phyloP scores from a whole-genome alignment of 768 basidiomycete species.

The Psilocybe sp. region DNA sequence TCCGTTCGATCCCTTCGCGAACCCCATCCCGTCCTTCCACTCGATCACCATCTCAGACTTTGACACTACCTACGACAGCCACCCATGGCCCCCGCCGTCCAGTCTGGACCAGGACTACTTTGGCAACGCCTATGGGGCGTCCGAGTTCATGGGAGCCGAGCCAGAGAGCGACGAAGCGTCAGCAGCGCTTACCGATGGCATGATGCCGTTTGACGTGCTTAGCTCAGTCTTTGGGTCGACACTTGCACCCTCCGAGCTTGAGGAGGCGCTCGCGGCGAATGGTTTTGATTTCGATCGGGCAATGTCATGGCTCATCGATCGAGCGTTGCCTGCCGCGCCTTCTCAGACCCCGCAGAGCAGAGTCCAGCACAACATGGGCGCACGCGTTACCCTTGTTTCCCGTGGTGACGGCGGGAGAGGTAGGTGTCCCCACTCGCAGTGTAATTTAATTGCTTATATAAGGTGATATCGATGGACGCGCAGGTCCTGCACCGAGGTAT shows the following conservation, averaged over 20 bases:
- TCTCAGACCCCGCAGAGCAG: constrained; percentile 45
- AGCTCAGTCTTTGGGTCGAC: constrained; percentile 91
- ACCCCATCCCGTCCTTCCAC: constrained; percentile 54
- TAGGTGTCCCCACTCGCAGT: constrained; percentile 8
- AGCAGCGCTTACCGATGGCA: constrained; percentile 76
- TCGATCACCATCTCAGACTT: constrained; percentile 63
- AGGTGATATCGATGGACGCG: constrained; percentile 22
- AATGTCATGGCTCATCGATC: constrained; percentile 92
- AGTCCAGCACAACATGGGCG: constrained; percentile 57
- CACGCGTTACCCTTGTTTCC: constrained; percentile 64
- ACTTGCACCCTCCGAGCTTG: constrained; percentile 85
- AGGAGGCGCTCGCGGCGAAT: constrained; percentile 85
- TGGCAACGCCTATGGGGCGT: constrained; percentile 23
- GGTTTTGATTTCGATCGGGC: constrained; percentile 95
- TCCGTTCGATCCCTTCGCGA: constrained; percentile 77
- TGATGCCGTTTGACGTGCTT: constrained; percentile 97
- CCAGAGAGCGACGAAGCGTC: constrained; percentile 42
- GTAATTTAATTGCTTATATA: constrained; percentile 34
- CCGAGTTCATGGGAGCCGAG: constrained; percentile 14
- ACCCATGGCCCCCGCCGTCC: constrained; percentile 19
- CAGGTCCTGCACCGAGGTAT: constrained; percentile 36
- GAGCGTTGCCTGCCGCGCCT: constrained; percentile 43
- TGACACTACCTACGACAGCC: constrained; percentile 41
- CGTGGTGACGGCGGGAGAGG: constrained; percentile 45
- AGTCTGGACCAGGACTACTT: constrained; percentile 37